Conservation (phyloP, 495 filamentous ascomycete species). For the Neurospora hispaniola region DNA sequence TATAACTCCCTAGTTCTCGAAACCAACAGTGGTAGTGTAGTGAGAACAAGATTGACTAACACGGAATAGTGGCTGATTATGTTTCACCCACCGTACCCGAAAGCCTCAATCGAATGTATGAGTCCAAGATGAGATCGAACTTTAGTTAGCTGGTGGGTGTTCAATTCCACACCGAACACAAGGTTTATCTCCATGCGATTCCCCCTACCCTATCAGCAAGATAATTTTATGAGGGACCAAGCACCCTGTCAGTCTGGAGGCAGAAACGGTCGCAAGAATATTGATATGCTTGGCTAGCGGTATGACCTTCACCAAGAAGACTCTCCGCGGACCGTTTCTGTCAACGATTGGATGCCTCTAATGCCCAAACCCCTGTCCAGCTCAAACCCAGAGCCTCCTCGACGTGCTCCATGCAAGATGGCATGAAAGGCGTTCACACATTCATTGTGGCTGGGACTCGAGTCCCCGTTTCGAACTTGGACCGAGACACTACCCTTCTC, state of each 20-base stretch:
- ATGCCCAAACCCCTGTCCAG: slow-evolving; percentile 21
- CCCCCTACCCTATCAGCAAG: background rate
- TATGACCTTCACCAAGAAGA: slow-evolving; percentile 14
- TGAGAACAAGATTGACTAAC: background rate
- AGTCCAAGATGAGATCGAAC: background rate
- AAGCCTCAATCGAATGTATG: background rate
- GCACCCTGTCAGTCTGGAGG: background rate
- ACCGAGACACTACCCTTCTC: background rate
- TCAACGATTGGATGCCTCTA: slow-evolving; percentile 17
- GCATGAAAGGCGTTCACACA: slow-evolving; percentile 3
- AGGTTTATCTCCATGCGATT: background rate
- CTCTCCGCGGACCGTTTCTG: slow-evolving; percentile 9
- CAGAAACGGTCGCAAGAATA: slow-evolving; percentile 1
- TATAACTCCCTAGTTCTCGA: background rate
- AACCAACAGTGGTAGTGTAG: background rate
- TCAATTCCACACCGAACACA: background rate
- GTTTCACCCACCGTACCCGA: background rate
- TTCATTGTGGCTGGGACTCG: background rate
- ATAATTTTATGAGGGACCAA: background rate
- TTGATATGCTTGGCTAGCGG: slow-evolving; percentile 12
- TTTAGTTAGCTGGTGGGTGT: background rate
- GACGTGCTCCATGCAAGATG: slow-evolving; percentile 7
- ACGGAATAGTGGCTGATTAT: background rate
- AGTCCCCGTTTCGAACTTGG: background rate
- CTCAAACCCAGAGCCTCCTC: slow-evolving; percentile 22